A percentile compares a stretch with the other conserved stretches of the same genome.
phyloP scores from a whole-genome alignment of 306 rosid species.

The Dryas octopetala region DNA sequence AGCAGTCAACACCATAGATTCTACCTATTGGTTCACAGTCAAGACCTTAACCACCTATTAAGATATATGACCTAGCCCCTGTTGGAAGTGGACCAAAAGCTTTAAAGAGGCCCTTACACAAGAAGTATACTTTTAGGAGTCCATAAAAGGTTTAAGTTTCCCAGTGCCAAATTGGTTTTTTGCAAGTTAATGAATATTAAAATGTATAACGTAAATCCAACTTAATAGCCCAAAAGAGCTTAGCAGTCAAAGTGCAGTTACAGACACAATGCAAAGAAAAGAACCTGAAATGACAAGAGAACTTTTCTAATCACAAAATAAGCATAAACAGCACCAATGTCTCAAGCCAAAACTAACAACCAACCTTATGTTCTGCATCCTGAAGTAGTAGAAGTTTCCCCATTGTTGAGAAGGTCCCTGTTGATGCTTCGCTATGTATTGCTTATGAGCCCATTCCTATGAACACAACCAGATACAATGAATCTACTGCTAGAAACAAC shows the following conservation, averaged over 20 bases:
- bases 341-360: constrained; percentile 13
- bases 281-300: not conserved
- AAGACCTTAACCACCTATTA: not conserved
- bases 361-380: constrained; percentile 96
- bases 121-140: not conserved
- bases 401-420: constrained; percentile 99
- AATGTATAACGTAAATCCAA: not conserved
- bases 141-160: not conserved
- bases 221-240: not conserved
- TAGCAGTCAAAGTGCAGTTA: not conserved
- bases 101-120: not conserved
- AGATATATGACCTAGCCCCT: not conserved
- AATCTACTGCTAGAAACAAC: not conserved
- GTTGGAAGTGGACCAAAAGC: not conserved
- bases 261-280: not conserved
- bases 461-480: constrained; percentile 31
- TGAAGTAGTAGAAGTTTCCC: constrained; percentile 97
- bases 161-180: not conserved
- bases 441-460: constrained; percentile 99
- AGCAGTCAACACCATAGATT: not conserved
- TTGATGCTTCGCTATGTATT: constrained; percentile 91
- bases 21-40: not conserved
- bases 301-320: not conserved
- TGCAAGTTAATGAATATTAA: not conserved
- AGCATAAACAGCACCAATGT: not conserved